Base-by-base conservation (phyloP, 75 land plant species). In the Ceratopteris richardii region DNA sequence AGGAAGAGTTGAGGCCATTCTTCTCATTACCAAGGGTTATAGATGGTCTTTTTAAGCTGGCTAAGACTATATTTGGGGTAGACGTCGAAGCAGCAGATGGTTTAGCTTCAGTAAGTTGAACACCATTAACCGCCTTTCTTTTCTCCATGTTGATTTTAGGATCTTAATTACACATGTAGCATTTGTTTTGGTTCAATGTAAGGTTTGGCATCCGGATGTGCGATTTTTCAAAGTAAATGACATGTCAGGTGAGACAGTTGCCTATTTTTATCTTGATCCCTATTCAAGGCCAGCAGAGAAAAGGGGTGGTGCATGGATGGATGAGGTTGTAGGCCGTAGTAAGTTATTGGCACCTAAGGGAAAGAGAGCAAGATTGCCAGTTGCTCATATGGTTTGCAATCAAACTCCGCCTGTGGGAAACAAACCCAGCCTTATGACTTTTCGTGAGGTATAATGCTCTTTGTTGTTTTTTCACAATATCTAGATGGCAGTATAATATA, bases 241-340 rank as follows among this genome's bases (percentile, higher is more conserved):
- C 66, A 58, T 71, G 31, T 61, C 76, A 16, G 80, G 82, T 5
- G 65, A 55, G 42, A 70, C 83, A 28, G 58, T 89, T 66, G 87
- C 95, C 13, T 82, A 79, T 56, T 89, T 89, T 61, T 89, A 86
- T 63, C 86, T 89, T 70, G 95, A 89, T 71, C 95, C 95, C 24
- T 89, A 89, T 61, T 79, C 91, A 6, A 84, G 95, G 65, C 90
- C 91, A 52, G 71, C 91, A 54, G 95, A 89, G 57, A 89, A 89
- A 61, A 73, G 84, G 19, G 87, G 90, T 66, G 95, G 95, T 60
- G 95, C 95, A 48, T 89, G 91, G 95, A 89, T 89, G 95, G 80
- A 86, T 78, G 86, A 82, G 57, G 95, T 86, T 60, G 71, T 89
- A 64, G 52, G 76, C 31, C 81, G 95, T 47, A 89, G 91, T 60